A percentile compares a stretch with the other conserved stretches of the same genome.
Evolutionary conservation across 768 basidiomycete species (phyloP).

Genomic region (Leucocoprinus sp.): DNA sequence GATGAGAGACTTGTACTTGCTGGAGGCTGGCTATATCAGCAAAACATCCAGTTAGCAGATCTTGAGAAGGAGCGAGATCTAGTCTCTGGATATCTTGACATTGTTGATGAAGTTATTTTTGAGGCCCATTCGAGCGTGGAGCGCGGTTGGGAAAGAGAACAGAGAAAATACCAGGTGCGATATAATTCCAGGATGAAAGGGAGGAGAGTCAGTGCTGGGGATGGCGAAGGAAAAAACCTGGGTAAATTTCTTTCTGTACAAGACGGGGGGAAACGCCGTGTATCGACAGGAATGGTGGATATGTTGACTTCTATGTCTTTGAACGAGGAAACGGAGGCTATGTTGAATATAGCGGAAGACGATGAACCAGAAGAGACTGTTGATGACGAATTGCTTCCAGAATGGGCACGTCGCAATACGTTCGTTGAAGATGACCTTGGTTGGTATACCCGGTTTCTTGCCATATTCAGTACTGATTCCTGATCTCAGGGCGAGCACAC

Average conservation of each 20-base stretch:
- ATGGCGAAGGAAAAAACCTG: constrained; percentile 22
- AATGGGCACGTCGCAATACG: constrained; percentile 60
- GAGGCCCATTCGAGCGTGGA: constrained; percentile 41
- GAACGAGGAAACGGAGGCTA: constrained; percentile 50
- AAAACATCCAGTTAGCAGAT: constrained; percentile 47
- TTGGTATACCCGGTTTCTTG: constrained; percentile 23
- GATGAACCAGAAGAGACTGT: constrained; percentile 34
- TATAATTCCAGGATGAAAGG: constrained; percentile 29
- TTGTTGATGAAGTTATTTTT: constrained; percentile 78
- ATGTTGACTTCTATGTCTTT: constrained; percentile 41
- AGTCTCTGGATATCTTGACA: constrained; percentile 57
- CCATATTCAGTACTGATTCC: constrained; percentile 4
- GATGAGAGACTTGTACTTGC: constrained; percentile 75
- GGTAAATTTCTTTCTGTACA: constrained; percentile 13
- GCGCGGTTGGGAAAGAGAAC: constrained; percentile 36
- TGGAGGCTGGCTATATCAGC: constrained; percentile 75
- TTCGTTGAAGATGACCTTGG: constrained; percentile 55
- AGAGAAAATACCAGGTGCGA: constrained; percentile 6
- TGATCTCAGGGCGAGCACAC: constrained; percentile 51
- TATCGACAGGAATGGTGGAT: constrained; percentile 53
- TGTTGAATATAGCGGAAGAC: constrained; percentile 32
- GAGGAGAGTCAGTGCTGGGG: constrained; percentile 42
- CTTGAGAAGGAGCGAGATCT: constrained; percentile 49
- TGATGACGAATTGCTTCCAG: constrained; percentile 67
- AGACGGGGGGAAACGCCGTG: constrained; percentile 36